Base-by-base conservation (phyloP, 1,284 basidiomycete species). In the Cerrena zonata region DNA sequence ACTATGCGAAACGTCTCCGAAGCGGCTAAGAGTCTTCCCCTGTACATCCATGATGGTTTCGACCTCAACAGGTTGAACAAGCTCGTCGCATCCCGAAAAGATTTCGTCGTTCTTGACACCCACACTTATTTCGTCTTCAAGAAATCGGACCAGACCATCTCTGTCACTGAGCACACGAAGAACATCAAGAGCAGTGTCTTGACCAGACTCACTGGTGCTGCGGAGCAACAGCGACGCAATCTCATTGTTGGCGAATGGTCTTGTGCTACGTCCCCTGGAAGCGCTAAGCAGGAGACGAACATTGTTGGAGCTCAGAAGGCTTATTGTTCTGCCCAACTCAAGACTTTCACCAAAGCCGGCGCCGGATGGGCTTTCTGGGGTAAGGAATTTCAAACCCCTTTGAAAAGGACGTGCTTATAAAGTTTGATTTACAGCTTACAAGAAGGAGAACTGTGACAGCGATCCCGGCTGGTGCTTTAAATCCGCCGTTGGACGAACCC, bases 11-110 rank as follows among this genome's bases (percentile, higher is more conserved):
- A 67, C 34, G 64, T 73, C 0, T 76, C 76, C 2, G 62, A 73
- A 2, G 65, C 69, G 45, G 76, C 80, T 2, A 63, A 66, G 2
- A 61, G 58, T 0, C 72, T 90, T 37, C 86, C 88, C 0, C 67
- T 90, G 26, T 90, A 91, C 62, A 67, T 91, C 45, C 86, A 90
- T 61, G 84, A 91, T 57, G 88, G 72, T 0, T 91, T 89, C 63
- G 73, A 87, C 56, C 69, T 87, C 40, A 62, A 70, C 7, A 71
- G 76, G 12, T 87, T 80, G 58, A 76, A 74, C 45, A 61, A 71
- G 13, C 89, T 75, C 56, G 69, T 86, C 21, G 68, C 75, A 2
- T 68, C 70, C 25, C 71, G 85, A 30, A 63, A 65, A 0, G 87
- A 90, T 61, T 91, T 89, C 58, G 75, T 88, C 34, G 80, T 91